Evolutionary conservation across 768 basidiomycete species (phyloP).

Genomic region (Cytidiella melzeri): DNA sequence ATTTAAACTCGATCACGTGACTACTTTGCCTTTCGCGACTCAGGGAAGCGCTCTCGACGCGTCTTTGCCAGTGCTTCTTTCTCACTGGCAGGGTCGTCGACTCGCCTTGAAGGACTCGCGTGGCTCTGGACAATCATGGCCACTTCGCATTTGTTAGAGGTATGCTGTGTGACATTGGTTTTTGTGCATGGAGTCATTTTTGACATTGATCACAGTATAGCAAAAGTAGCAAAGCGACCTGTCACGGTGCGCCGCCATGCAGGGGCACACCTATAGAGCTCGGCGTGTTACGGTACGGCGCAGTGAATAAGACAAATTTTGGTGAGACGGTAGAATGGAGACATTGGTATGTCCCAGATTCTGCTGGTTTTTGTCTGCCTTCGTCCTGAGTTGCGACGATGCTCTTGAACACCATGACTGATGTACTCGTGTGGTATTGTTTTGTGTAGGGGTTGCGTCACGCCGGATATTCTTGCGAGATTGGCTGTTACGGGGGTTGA

Average conservation of each 20-base stretch:
- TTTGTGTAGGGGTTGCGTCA: constrained; percentile 64
- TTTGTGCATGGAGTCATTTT: constrained; percentile 2
- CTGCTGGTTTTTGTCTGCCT: not conserved
- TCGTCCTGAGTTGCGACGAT: no score
- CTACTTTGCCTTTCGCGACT: constrained; percentile 7
- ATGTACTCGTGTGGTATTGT: constrained; percentile 3
- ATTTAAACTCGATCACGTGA: constrained; percentile 2
- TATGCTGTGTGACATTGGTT: not conserved
- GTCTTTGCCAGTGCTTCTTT: no score
- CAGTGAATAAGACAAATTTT: constrained; percentile 34
- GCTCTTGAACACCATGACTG: constrained; percentile 4
- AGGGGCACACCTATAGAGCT: constrained; percentile 44
- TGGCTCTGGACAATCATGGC: constrained; percentile 20
- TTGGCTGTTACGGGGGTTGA: constrained; percentile 41
- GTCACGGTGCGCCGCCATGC: constrained; percentile 59
- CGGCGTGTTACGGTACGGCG: constrained; percentile 64
- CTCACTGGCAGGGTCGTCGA: no score
- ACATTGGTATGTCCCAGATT: constrained; percentile 57
- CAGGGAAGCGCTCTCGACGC: constrained; percentile 4
- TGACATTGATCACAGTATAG: constrained; percentile 46
- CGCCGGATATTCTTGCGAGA: constrained; percentile 44
- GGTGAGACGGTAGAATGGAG: constrained; percentile 70
- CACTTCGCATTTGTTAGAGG: constrained; percentile 24
- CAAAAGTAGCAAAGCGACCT: constrained; percentile 62
- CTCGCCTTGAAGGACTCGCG: no score